Evolutionary conservation across 257 asterid genomes (phyloP), one percentile per base, ranked within the genome.

Genomic region (Petunia secreta): DNA sequence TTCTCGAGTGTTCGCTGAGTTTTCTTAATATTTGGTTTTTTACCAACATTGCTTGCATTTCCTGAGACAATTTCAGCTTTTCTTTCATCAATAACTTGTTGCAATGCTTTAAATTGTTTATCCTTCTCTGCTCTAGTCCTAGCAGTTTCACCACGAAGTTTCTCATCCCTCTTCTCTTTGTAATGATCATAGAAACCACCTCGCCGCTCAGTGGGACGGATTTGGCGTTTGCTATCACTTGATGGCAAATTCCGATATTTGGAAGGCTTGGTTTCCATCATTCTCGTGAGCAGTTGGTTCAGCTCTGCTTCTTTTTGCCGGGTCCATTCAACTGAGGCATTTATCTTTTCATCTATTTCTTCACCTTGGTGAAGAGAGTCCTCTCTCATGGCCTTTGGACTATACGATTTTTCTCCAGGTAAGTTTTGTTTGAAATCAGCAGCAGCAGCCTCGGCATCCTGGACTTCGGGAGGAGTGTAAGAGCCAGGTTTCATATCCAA

Each of bases 251-350:
- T 85, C 75, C 57, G 91, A 82, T 83, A 83, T 81, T 90, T 91
- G 44, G 81, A 89, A 48, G 98, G 94, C 86, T 91, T 94, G 8
- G 95, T 91, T 85, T 96, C 98, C 93, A 89, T 90, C 99, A 96
- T 96, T 89, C 91, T 92, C 85, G 83, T 89, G 68, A 96, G 85
- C 86, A 94, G 84, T 85, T 96, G 97, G 76, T 92, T 89, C 53
- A 94, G 87, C 84, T 96, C 98, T 79, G 94, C 97, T 89, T 96
- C 98, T 87, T 91, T 94, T 85, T 91, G 94, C 43, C 91, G 92
- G 85, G 89, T 87, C 99, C 99, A 96, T 86, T 94, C 97, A 52
- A 92, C 94, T 34, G 98, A 92, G 78, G 85, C 82, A 80, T 79
- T 84, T 85, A 85, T 41, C 71, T 84, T 89, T 81, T 90, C 92